Evolutionary conservation across 306 rosid genomes (phyloP).

Genomic region (Vicia faba): DNA sequence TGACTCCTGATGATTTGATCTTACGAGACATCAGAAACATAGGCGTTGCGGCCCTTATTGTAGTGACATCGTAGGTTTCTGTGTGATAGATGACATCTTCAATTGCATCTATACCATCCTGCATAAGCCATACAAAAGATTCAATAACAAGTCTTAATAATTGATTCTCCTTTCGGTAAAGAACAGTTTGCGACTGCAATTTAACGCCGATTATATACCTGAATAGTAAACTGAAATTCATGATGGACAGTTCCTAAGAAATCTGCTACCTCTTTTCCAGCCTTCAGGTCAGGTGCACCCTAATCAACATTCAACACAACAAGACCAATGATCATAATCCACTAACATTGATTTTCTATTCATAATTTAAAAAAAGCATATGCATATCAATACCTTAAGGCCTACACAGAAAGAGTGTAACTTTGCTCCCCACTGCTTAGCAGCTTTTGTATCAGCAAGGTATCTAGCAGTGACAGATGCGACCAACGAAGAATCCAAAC

Average conservation of each 20-base stretch:
- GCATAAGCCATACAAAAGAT: conserved; percentile 12
- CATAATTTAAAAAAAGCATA: background rate
- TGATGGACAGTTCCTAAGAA: conserved; percentile 90
- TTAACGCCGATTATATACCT: conserved; percentile 44
- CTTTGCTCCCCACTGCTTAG: conserved; percentile 91
- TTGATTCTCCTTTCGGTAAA: background rate
- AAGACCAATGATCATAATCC: background rate
- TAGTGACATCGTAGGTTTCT: conserved; percentile 93
- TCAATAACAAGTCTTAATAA: background rate
- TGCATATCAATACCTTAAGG: conserved; percentile 56
- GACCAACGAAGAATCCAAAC: conserved; percentile 89
- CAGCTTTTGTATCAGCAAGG: conserved; percentile 75
- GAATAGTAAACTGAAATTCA: conserved; percentile 83
- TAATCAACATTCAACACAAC: conserved; percentile 35
- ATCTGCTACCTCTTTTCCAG: conserved; percentile 89
- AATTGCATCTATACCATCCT: conserved; percentile 97
- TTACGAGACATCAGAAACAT: conserved; percentile 96
- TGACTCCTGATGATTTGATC: conserved; percentile 90
- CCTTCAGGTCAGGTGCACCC: conserved; percentile 97
- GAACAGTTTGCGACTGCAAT: background rate
- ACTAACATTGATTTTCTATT: background rate
- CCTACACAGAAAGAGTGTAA: conserved; percentile 95
- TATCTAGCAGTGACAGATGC: conserved; percentile 91
- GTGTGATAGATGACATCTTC: conserved; percentile 91
- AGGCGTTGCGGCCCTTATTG: conserved; percentile 93